Evolutionary conservation across 352 stramenopile species (phyloP).

Genomic region (Pythium angustatum): DNA sequence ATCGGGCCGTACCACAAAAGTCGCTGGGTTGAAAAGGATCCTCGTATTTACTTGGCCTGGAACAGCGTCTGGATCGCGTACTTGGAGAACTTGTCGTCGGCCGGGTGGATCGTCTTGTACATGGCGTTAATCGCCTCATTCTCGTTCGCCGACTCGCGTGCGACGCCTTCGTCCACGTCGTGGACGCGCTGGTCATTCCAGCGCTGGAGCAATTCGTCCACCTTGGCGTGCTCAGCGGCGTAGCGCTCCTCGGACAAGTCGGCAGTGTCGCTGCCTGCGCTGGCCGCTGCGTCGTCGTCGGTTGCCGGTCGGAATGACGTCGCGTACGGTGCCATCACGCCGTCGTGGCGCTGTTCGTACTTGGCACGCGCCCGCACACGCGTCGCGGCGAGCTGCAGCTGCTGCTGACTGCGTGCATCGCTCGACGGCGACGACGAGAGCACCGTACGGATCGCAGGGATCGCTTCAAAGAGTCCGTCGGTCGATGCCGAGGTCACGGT

Average conservation of each 20-base stretch:
- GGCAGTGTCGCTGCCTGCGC: background rate
- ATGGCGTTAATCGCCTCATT: slow-evolving; percentile 31
- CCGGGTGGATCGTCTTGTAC: slow-evolving; percentile 27
- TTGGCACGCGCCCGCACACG: slow-evolving; percentile 21
- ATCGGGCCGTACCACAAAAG: background rate
- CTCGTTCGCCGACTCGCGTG: slow-evolving; percentile 18
- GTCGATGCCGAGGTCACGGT: slow-evolving; percentile 23
- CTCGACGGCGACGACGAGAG: background rate
- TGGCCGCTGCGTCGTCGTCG: background rate
- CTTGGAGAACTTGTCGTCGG: slow-evolving; percentile 32
- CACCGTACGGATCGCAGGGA: background rate
- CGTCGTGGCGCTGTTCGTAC: slow-evolving; percentile 24
- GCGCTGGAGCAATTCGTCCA: slow-evolving; percentile 17
- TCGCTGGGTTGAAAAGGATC: no score
- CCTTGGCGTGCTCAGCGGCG: slow-evolving; percentile 1
- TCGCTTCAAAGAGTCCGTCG: slow-evolving; percentile 15
- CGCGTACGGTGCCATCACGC: background rate
- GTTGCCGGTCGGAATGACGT: background rate
- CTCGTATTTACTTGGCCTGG: slow-evolving; percentile 9
- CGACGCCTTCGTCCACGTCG: background rate
- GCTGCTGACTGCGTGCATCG: background rate
- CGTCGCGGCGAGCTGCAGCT: slow-evolving; percentile 18
- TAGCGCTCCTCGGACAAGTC: background rate
- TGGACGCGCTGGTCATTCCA: slow-evolving; percentile 24
- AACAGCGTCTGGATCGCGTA: slow-evolving; percentile 29